Base-by-base conservation (phyloP, 140 eudicot species). In the Ambrosia hybrid region DNA sequence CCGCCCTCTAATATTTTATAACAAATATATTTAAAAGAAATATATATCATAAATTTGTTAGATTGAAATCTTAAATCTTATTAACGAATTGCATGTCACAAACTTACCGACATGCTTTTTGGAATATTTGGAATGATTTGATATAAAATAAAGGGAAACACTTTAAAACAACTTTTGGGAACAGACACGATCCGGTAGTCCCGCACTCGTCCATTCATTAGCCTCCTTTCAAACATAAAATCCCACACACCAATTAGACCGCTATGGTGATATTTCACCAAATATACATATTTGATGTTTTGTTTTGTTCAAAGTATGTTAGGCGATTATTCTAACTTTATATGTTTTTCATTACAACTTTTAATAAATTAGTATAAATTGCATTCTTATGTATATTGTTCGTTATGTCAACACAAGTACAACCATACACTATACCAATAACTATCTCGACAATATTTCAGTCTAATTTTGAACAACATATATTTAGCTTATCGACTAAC, bases 161-260 rank as follows among this genome's bases (percentile, higher is more conserved):
- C 72, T 57, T 52, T 33, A 57, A 57, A 51, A 21, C 60, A 53
- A 78, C 78, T 64, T 78, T 72, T 55, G 70, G 68, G 65, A 72
- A 77, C 70, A 78, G 78, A 78, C 82, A 78, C 64, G 82, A 78
- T 78, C 82, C 82, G 82, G 36, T 78, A 45, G 70, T 78, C 82
- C 70, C 82, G 82, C 82, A 72, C 69, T 48, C 65, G 16, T 78
- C 74, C 74, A 65, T 72, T 65, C 82, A 78, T 78, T 72, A 51
- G 57, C 49, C 62, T 51, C 14, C 12, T 72, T 53, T 78, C 64
- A 70, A 69, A 76, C 76, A 69, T 48, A 71, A 71, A 52, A 78
- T 63, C 57, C 1, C 76, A 39, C 61, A 53, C 67, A 71, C 41
- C 11, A 45, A 64, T 48, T 48, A 59, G 26, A 76, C 70, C 53